These are phyloP conservation scores for Globisporangium iwayamae DNA, from an alignment of 352 stramenopile genomes.

Conservation along the genomic window DNA sequence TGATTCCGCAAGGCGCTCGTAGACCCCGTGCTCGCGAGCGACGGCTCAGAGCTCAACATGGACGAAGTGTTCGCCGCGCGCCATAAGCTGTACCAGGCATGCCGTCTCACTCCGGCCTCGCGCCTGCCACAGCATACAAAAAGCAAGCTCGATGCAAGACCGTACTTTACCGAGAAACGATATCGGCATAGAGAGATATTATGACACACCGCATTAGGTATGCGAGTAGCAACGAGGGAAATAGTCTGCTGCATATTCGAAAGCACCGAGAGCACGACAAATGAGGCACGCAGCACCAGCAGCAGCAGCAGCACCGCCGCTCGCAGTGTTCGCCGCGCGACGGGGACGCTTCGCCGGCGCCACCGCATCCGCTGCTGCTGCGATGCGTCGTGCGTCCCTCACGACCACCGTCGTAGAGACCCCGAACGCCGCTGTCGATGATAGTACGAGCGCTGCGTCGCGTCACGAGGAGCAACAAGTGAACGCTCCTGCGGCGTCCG, in stretches of 20 bases:
- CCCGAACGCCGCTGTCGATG: neutral
- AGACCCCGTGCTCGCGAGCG: slow-evolving; percentile 73
- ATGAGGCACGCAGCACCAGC: no score
- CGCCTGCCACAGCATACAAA: no score
- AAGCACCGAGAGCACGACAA: no score
- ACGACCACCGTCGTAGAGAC: neutral
- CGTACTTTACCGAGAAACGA: no score
- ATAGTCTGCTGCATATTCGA: no score
- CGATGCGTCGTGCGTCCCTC: neutral
- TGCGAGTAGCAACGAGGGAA: no score
- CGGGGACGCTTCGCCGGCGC: neutral
- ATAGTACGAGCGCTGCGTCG: neutral
- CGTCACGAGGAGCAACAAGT: neutral
- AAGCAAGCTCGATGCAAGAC: no score
- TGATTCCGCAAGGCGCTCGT: slow-evolving; percentile 74
- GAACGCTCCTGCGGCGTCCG: neutral
- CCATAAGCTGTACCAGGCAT: slow-evolving; percentile 15
- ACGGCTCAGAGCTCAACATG: slow-evolving; percentile 84
- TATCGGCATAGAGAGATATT: no score
- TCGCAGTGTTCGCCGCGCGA: neutral
- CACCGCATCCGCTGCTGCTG: neutral
- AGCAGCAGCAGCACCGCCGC: neutral
- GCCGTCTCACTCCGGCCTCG: no score
- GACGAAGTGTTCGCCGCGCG: slow-evolving; percentile 70
- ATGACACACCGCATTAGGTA: no score